Evolutionary conservation across 495 filamentous ascomycete genomes (phyloP).

Genomic region (Xylaria cubensis): DNA sequence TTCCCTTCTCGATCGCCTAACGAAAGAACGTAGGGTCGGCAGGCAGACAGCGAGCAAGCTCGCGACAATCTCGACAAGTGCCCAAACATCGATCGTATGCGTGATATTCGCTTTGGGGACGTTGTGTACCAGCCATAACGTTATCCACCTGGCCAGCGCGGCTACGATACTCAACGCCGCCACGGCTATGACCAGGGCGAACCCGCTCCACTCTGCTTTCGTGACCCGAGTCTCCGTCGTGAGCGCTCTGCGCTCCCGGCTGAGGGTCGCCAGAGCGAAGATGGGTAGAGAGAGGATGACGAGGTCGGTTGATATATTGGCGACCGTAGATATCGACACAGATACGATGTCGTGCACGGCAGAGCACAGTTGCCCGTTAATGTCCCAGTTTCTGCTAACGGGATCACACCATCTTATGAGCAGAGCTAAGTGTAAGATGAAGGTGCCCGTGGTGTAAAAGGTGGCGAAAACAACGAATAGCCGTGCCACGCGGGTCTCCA

Average conservation of each 20-base stretch:
- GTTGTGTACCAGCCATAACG: constrained; percentile 37
- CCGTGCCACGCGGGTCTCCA: constrained; percentile 30
- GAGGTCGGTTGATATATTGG: constrained; percentile 29
- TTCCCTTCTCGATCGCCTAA: constrained; percentile 18
- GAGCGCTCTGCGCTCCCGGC: constrained; percentile 24
- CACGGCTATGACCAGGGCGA: constrained; percentile 43
- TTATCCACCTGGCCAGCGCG: constrained; percentile 41
- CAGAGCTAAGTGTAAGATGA: constrained; percentile 42
- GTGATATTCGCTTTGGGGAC: constrained; percentile 42
- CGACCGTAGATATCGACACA: constrained; percentile 38
- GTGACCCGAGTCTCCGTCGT: constrained; percentile 30
- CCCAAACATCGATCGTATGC: constrained; percentile 48
- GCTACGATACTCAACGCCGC: constrained; percentile 45
- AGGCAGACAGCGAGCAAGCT: constrained; percentile 35
- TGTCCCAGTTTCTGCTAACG: constrained; percentile 41
- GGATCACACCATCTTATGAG: constrained; percentile 45
- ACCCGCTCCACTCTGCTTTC: constrained; percentile 37
- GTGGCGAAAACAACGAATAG: constrained; percentile 33
- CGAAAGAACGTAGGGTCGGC: constrained; percentile 29
- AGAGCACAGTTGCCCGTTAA: constrained; percentile 40
- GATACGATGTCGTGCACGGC: constrained; percentile 42
- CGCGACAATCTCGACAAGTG: constrained; percentile 44
- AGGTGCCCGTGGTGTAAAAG: constrained; percentile 39
- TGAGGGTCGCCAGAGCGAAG: constrained; percentile 21
- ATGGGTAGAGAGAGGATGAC: constrained; percentile 29